Evolutionary conservation across 495 filamentous ascomycete species (phyloP), one percentile per base, ranked within the genome.

Genomic region (Aspergillus conjunctus): DNA sequence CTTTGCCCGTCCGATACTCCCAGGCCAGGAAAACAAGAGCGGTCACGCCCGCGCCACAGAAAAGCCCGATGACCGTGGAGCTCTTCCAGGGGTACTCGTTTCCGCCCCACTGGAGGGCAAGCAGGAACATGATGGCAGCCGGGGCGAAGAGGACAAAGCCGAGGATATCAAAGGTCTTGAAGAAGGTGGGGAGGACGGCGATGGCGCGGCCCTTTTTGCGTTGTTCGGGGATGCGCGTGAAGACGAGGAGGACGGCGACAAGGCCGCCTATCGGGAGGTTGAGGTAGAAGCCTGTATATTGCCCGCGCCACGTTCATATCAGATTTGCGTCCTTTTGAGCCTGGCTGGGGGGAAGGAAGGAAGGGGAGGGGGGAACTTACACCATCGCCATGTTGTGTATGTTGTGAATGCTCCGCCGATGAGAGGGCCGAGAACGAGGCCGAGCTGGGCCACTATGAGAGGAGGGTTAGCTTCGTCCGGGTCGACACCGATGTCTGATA

Each of bases 231-330:
- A 85, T 75, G 6, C 75, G 65, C 58, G 84, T 64, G 59, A 85
- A 73, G 17, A 86, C 41, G 12, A 76, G 53, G 18, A 86, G 62
- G 8, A 78, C 17, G 7, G 71, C 77, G 2, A 79, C 75, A 12
- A 85, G 51, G 4, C 61, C 84, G 14, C 85, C 85, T 44, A 87
- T 75, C 0, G 85, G 85, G 21, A 88, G 76, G 65, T 88, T 89
- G 56, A 88, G 81, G 62, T 85, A 88, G 66, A 88, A 88, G 66
- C 86, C 61, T 64, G 11, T 44, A 9, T n/a, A 44, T n/a, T n/a
- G n/a, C n/a, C n/a, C n/a, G n/a, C n/a, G n/a, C n/a, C n/a, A n/a
- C n/a, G n/a, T n/a, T n/a, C n/a, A n/a, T n/a, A n/a, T n/a, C n/a
- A n/a, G n/a, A n/a, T n/a, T n/a, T n/a, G n/a, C n/a, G n/a, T n/a